Evolutionary conservation across 2,329 filamentous ascomycete genomes (phyloP).

Genomic region (Phoma sp.): DNA sequence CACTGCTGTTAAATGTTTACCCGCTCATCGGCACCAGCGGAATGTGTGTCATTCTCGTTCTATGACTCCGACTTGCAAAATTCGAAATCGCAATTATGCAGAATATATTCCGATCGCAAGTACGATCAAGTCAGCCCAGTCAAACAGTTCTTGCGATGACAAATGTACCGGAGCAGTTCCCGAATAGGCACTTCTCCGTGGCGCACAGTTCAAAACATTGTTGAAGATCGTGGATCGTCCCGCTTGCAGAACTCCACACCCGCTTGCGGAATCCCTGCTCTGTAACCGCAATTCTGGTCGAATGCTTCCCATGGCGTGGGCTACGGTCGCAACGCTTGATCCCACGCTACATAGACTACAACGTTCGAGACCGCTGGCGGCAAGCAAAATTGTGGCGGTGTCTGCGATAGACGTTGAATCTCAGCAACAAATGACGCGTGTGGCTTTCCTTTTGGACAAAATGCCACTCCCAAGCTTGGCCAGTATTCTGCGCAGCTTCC

Average conservation of each 20-base stretch:
- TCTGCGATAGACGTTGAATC: slow-evolving; percentile 5
- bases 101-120: slow-evolving; percentile 1
- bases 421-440: slow-evolving; percentile 9
- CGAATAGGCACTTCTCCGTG: not conserved
- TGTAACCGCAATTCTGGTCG: slow-evolving; percentile 1
- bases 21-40: not conserved
- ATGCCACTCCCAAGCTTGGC: not conserved
- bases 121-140: not conserved
- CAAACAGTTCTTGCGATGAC: not conserved
- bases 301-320: not conserved
- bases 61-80: not conserved
- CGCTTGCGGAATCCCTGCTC: slow-evolving; percentile 20
- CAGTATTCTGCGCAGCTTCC: slow-evolving; percentile 1
- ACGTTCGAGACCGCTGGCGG: slow-evolving; percentile 6
- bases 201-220: no score
- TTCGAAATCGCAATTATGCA: slow-evolving; percentile 1
- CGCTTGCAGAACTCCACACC: slow-evolving; percentile 23
- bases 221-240: slow-evolving; percentile 29
- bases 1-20: slow-evolving; percentile 1
- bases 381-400: not conserved
- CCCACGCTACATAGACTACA: not conserved
- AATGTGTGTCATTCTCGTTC: not conserved
- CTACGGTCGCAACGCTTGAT: not conserved
- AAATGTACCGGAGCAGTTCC: not conserved
- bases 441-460: slow-evolving; percentile 3